Evolutionary conservation across 768 basidiomycete genomes (phyloP), one percentile per base, ranked within the genome.

Genomic region (Auriculariales sp.): DNA sequence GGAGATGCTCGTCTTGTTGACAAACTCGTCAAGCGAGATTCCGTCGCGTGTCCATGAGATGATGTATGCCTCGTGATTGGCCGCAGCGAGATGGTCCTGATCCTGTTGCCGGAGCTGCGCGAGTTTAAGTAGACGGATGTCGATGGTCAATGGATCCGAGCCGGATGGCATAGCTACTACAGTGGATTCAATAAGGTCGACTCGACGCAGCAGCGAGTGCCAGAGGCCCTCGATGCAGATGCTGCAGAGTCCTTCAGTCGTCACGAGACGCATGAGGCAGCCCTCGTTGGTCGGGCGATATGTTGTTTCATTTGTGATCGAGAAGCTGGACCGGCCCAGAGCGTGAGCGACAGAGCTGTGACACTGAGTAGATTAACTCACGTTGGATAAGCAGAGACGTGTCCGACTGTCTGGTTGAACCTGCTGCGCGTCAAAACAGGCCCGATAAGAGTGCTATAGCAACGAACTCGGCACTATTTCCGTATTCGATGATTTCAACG

Each of bases 231-330:
- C 86, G 12, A 74, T 57, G 58, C 86, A 89, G 47, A 75, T 78
- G 54, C 69, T 76, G 69, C 86, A 88, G 59, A 88, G 83, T 58
- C 81, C 74, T 49, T 83, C 78, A 0, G 73, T 70, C 27, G 73
- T 77, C 34, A 85, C 79, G 48, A 67, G 65, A 34, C 86, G 82
- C 86, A 89, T 88, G 44, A 88, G 75, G 59, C 86, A 88, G 60
- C 79, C 81, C 52, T 84, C 79, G 54, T 86, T 84, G 2, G 85
- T 88, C 3, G 86, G 86, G n/a, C 86, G 74, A 62, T 82, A 88
- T 3, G 74, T 72, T 0, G 81, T 86, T 47, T 62, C 61, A 56
- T 87, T 84, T 32, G 66, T 61, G 29, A 78, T 69, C 0, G 80
- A 82, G 58, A 72, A 86, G 17, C 83, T 84, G 53, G 17, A 33